Conservation (phyloP, 805 yeast genomes). For the Starmerella sirachaensis region DNA sequence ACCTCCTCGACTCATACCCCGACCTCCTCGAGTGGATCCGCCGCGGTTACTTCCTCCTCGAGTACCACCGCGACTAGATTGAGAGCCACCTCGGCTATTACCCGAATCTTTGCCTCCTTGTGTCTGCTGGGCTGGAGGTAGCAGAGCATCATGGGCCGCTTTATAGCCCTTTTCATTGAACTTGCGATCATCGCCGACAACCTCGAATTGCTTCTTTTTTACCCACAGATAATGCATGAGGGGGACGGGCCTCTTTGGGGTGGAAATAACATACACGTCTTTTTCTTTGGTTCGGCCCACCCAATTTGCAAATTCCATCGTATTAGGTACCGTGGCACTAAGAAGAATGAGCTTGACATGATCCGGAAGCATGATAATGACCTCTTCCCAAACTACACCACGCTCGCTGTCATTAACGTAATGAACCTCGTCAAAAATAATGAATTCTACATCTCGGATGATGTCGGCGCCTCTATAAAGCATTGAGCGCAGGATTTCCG, state of each 20-base stretch:
- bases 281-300: constrained; percentile 94
- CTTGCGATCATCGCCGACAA: constrained; percentile 60
- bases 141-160: constrained; percentile 5
- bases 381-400: constrained; percentile 99
- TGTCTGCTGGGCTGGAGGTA: constrained; percentile 6
- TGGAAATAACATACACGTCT: constrained; percentile 90
- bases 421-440: constrained; percentile 95
- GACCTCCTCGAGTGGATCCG: constrained; percentile 25
- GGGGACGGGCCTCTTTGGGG: constrained; percentile 95
- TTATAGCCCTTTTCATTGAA: constrained; percentile 53
- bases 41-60: constrained; percentile 27
- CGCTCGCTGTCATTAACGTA: constrained; percentile 93
- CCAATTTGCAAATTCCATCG: constrained; percentile 97
- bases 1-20: constrained; percentile 26
- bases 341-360: constrained; percentile 83
- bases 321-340: constrained; percentile 98
- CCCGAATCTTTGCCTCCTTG: background rate
- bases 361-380: constrained; percentile 92
- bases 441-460: constrained; percentile 93
- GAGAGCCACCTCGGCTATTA: constrained; percentile 27
- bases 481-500: constrained; percentile 92
- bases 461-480: constrained; percentile 91
- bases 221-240: constrained; percentile 80
- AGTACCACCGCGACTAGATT: constrained; percentile 30
- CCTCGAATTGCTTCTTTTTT: constrained; percentile 55